Percentiles rank a stretch among this genome's conserved stretches.
Conservation (phyloP, 2,329 filamentous ascomycete species). For the Penicillium sp. region DNA sequence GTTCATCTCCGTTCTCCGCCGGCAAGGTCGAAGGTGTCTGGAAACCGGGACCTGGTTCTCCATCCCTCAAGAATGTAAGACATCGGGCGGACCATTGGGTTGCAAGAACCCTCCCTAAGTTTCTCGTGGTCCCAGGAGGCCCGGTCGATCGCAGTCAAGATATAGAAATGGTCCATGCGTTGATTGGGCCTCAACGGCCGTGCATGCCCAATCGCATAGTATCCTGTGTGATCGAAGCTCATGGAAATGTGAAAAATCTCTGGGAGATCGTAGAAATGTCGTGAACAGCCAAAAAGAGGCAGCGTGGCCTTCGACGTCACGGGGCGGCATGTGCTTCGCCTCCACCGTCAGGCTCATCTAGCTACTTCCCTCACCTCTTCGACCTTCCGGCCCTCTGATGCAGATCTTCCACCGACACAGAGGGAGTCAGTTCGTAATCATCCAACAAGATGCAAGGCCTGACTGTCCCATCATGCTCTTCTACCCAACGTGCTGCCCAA, state of each 20-base stretch:
- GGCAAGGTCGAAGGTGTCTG: slow-evolving; percentile 5
- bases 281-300: background rate
- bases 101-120: slow-evolving; percentile 15
- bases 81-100: slow-evolving; percentile 27
- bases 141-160: slow-evolving; percentile 10
- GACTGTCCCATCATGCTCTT: slow-evolving; percentile 13
- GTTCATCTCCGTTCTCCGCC: background rate
- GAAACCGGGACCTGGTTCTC: slow-evolving; percentile 1
- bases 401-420: slow-evolving; percentile 17
- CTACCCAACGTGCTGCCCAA: slow-evolving; percentile 31
- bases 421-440: slow-evolving; percentile 13
- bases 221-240: background rate
- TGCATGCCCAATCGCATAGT: slow-evolving; percentile 19
- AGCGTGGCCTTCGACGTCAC: slow-evolving; percentile 10
- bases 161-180: slow-evolving; percentile 24
- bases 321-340: slow-evolving; percentile 15
- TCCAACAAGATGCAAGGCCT: slow-evolving; percentile 15
- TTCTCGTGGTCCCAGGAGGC: slow-evolving; percentile 8
- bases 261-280: background rate
- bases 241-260: background rate
- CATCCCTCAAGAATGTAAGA: slow-evolving; percentile 12
- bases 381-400: background rate
- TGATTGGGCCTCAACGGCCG: slow-evolving; percentile 24
- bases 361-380: background rate
- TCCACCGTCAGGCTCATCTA: slow-evolving; percentile 19